Evolutionary conservation across 1,284 basidiomycete species (phyloP), one percentile per base, ranked within the genome.

Genomic region (Xanthoconium separans): DNA sequence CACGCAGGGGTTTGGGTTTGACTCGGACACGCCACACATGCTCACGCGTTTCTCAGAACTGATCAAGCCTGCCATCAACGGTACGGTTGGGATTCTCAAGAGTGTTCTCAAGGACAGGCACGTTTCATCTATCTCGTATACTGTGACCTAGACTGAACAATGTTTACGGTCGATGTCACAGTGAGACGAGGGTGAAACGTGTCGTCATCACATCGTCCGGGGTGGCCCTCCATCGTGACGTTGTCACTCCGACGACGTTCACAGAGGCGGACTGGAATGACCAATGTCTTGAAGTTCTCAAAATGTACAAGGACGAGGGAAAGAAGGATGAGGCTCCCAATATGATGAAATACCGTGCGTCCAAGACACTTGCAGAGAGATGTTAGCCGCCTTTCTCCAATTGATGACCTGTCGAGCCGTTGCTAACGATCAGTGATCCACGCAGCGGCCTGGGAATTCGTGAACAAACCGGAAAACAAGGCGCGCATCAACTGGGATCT

Each of bases 281-380:
- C 9, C 72, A 76, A 37, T 76, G 80, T 4, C 68, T 81, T n/a
- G 65, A 76, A 22, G 71, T 78, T 44, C 74, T 86, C n/a, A 75
- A 80, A 61, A 70, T 78, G 57, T 75, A 84, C 13, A 73, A 79
- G 60, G 70, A 78, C 55, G 75, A 80, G 49, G 84, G 86, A 13
- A 66, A 65, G 18, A 61, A 31, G 47, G 63, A 66, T n/a, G 74
- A 77, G 15, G 79, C 83, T 1, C 47, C 70, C 3, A 59, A 61
- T 1, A 53, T 66, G 10, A 65, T 71, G 43, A 83, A 80, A 63
- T 89, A 87, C 63, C 69, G 74, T 41, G 81, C 78, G 13, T 81
- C 78, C 24, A 92, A 93, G 75, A 82, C 80, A 5, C 72, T 92
- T 2, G 88, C 89, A 2, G 90, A 93, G 66, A 73, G 69, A 58